Percentiles rank a stretch among this genome's conserved stretches.
Conservation (phyloP, 2,329 filamentous ascomycete genomes). For the Venturia carpophila region DNA sequence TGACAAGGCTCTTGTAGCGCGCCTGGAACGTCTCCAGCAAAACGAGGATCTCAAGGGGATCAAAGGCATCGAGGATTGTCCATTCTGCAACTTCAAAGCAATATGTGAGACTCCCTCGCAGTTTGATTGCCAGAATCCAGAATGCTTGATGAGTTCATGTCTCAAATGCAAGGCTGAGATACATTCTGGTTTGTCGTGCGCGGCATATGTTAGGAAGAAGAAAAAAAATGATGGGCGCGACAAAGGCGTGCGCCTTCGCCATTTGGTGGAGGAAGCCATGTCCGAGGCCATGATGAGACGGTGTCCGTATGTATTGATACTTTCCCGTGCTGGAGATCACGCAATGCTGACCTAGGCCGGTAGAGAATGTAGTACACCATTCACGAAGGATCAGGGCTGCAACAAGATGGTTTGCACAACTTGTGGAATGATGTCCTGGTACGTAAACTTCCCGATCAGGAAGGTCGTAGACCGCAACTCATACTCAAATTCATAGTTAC, state of each 20-base stretch:
- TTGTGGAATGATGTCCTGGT: slow-evolving; percentile 51
- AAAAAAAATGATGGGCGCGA: slow-evolving; percentile 4
- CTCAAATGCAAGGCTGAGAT: slow-evolving; percentile 4
- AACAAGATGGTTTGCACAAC: slow-evolving; percentile 73
- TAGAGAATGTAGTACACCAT: slow-evolving; percentile 57
- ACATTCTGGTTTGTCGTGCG: background rate
- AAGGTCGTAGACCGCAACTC: background rate
- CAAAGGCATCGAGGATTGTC: slow-evolving; percentile 66
- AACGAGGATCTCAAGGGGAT: slow-evolving; percentile 62
- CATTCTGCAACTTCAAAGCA: slow-evolving; percentile 73
- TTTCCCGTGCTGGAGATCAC: background rate
- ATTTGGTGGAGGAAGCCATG: slow-evolving; percentile 75
- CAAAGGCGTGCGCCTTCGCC: slow-evolving; percentile 51
- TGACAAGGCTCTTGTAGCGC: slow-evolving; percentile 49
- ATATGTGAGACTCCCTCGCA: slow-evolving; percentile 59
- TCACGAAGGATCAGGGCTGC: slow-evolving; percentile 71
- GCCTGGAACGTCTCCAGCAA: slow-evolving; percentile 64
- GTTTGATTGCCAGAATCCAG: slow-evolving; percentile 32
- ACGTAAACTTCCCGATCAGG: slow-evolving; percentile 24
- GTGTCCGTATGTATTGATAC: slow-evolving; percentile 48
- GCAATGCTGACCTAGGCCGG: background rate
- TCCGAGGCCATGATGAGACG: slow-evolving; percentile 66
- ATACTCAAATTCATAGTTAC: background rate
- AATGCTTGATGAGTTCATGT: background rate
- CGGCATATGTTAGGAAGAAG: background rate